phyloP scores from a whole-genome alignment of 1,284 basidiomycete species.

The Tilletia indica region DNA sequence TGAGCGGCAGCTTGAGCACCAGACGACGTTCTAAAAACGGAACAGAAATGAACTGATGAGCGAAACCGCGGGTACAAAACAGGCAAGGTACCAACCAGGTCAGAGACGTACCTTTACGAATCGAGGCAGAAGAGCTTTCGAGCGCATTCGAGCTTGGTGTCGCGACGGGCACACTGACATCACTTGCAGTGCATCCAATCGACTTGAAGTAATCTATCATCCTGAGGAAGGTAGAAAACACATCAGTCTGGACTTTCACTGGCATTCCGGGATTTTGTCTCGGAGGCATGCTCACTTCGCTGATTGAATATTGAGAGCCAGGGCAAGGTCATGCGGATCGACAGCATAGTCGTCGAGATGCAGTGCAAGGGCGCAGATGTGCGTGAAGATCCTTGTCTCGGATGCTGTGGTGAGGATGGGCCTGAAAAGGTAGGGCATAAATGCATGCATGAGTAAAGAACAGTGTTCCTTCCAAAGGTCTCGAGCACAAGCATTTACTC shows the following conservation, averaged over 20 bases:
- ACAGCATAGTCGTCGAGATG: slow-evolving; percentile 50
- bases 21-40: slow-evolving; percentile 12
- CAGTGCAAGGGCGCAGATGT: slow-evolving; percentile 46
- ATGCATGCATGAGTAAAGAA: not conserved
- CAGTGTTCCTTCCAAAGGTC: not conserved
- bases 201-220: slow-evolving; percentile 27
- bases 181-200: slow-evolving; percentile 23
- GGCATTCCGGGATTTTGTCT: too few species aligned
- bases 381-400: slow-evolving; percentile 46
- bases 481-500: not conserved
- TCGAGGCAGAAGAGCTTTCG: not conserved
- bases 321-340: slow-evolving; percentile 30
- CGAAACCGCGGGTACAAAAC: too few species aligned
- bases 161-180: slow-evolving; percentile 5
- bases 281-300: slow-evolving; percentile 25
- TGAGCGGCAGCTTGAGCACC: slow-evolving; percentile 24
- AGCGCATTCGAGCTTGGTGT: slow-evolving; percentile 13
- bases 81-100: too few species aligned
- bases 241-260: too few species aligned
- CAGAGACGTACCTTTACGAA: slow-evolving; percentile 4
- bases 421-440: not conserved
- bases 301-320: slow-evolving; percentile 26
- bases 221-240: not conserved
- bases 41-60: not conserved
- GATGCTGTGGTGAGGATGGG: slow-evolving; percentile 31